These are phyloP conservation scores for Dactylonectria macrodidyma DNA, from an alignment of 2,329 filamentous ascomycete species.

Conservation along the genomic window DNA sequence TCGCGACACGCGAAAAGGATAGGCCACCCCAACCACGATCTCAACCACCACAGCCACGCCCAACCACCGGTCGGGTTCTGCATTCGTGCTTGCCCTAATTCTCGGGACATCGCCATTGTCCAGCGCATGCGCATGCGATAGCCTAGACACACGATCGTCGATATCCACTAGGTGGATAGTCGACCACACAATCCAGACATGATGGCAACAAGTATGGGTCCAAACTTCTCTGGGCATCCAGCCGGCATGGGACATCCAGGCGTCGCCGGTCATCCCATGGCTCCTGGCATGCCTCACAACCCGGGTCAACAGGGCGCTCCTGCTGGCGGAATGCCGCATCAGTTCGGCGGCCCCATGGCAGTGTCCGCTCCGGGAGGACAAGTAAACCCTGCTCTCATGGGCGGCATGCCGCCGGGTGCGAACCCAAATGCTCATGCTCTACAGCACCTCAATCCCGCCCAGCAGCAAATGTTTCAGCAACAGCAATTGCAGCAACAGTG, in stretches of 20 bases:
- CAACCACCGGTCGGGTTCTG: constrained; percentile 37
- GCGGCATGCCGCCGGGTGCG: constrained; percentile 79
- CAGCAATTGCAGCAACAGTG: constrained; percentile 56
- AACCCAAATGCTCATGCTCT: constrained; percentile 78
- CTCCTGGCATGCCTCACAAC: constrained; percentile 75
- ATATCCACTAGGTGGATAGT: constrained; percentile 74
- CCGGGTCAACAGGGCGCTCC: constrained; percentile 79
- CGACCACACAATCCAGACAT: constrained; percentile 64
- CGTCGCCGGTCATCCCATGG: constrained; percentile 76
- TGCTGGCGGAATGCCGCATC: constrained; percentile 75
- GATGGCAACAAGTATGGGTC: constrained; percentile 78
- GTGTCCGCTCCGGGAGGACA: constrained; percentile 81
- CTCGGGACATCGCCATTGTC: constrained; percentile 29
- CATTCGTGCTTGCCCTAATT: constrained; percentile 33
- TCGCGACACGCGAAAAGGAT: constrained; percentile 51
- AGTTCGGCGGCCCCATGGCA: constrained; percentile 77
- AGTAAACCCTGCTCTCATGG: constrained; percentile 84
- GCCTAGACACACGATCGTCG: constrained; percentile 61
- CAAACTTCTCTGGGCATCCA: constrained; percentile 77
- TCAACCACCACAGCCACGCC: constrained; percentile 35
- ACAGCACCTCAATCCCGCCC: constrained; percentile 78
- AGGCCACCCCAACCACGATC: constrained; percentile 30
- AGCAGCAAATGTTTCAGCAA: constrained; percentile 72
- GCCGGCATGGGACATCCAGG: constrained; percentile 81
- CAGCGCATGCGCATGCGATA: constrained; percentile 64